Evolutionary conservation across 208 protist genomes (phyloP).

Genomic region (Naegleria lovaniensis): DNA sequence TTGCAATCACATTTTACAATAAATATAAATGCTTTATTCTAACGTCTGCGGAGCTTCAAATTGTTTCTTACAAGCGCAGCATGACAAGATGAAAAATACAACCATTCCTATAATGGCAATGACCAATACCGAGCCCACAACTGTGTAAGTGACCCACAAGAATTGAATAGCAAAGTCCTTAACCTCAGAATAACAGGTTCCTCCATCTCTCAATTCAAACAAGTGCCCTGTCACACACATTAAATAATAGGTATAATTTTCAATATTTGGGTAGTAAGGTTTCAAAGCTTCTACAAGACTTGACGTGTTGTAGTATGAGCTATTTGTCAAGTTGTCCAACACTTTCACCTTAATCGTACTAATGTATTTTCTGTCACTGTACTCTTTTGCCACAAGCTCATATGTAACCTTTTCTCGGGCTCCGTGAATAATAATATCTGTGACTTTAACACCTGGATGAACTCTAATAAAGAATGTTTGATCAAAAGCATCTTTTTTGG

Average conservation of each 20-base stretch:
- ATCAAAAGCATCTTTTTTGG: background rate
- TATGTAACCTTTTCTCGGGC: background rate
- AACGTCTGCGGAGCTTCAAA: background rate
- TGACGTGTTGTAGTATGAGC: background rate
- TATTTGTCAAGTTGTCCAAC: background rate
- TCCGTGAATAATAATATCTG: background rate
- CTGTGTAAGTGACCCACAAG: background rate
- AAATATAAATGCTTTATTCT: background rate
- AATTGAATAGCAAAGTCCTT: background rate
- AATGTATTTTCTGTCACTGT: background rate
- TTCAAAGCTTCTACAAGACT: background rate
- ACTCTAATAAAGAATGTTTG: background rate
- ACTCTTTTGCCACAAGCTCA: background rate
- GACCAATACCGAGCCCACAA: background rate
- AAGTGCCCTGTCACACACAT: background rate
- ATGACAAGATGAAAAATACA: background rate
- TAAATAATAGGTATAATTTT: background rate
- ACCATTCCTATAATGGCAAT: background rate
- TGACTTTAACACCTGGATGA: background rate
- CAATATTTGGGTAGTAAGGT: background rate
- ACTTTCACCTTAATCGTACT: background rate
- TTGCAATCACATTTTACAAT: too few relatives aligned
- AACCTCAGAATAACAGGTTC: background rate
- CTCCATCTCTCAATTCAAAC: background rate
- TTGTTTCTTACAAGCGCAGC: background rate